Evolutionary conservation across 257 asterid genomes (phyloP).

Genomic region (Verbena officinalis): DNA sequence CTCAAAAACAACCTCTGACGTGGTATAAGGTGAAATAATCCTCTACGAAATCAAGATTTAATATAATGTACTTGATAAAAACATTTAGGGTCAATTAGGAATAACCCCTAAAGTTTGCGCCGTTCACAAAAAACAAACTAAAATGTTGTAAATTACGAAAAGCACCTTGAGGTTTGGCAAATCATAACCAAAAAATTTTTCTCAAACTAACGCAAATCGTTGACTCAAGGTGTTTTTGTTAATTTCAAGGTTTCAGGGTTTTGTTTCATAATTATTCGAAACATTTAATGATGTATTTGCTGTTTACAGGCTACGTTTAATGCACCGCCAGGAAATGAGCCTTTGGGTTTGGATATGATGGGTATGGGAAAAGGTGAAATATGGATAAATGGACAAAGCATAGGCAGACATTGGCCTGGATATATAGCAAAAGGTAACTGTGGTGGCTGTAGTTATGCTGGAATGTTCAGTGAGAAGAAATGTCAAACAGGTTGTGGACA

Average conservation of each 20-base stretch:
- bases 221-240: too few relatives aligned
- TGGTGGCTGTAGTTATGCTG: slow-evolving; percentile 69
- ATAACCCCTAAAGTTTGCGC: too few relatives aligned
- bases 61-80: neutral
- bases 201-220: too few relatives aligned
- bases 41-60: neutral
- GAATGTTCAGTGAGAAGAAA: slow-evolving; percentile 68
- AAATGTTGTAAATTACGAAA: too few relatives aligned
- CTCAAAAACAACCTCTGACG: slow-evolving; percentile 81
- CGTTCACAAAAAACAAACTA: too few relatives aligned
- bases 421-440: slow-evolving; percentile 79
- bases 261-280: too few relatives aligned
- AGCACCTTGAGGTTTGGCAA: too few relatives aligned
- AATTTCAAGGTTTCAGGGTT: too few relatives aligned
- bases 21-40: slow-evolving; percentile 84
- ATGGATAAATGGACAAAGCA: slow-evolving; percentile 87
- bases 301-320: slow-evolving; percentile 59
- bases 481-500: slow-evolving; percentile 74
- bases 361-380: slow-evolving; percentile 95
- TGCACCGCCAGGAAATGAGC: slow-evolving; percentile 79
- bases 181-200: too few relatives aligned
- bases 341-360: slow-evolving; percentile 79
- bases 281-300: neutral
- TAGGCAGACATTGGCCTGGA: slow-evolving; percentile 95
- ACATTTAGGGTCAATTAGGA: too few relatives aligned